These are phyloP conservation scores for Inosperma sp. DNA, from an alignment of 768 basidiomycete species.

Conservation along the genomic window DNA sequence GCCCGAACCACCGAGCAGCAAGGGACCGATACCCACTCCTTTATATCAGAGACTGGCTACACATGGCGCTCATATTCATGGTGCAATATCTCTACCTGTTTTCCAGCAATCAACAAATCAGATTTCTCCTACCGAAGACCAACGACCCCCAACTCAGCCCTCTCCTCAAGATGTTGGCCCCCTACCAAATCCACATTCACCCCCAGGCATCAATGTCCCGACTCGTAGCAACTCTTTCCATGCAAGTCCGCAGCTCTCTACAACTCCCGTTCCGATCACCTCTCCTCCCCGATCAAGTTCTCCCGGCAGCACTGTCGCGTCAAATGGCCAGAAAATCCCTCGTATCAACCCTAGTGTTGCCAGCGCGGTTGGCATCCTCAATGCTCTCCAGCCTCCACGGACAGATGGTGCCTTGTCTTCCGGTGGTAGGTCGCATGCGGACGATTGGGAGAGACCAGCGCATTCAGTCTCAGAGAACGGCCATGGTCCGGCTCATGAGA, in stretches of 20 bases:
- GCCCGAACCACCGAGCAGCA: slow-evolving; percentile 1
- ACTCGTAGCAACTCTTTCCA: slow-evolving; percentile 51
- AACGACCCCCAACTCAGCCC: background rate
- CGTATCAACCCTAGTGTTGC: slow-evolving; percentile 25
- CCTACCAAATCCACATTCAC: slow-evolving; percentile 22
- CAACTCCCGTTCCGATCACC: slow-evolving; percentile 39
- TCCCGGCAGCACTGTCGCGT: slow-evolving; percentile 36
- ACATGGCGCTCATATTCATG: slow-evolving; percentile 23
- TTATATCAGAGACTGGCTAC: slow-evolving; percentile 37
- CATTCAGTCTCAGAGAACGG: slow-evolving; percentile 29
- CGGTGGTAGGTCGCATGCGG: too few relatives aligned
- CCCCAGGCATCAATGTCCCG: slow-evolving; percentile 25
- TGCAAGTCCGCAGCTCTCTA: slow-evolving; percentile 43
- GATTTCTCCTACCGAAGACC: background rate
- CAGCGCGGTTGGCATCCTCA: slow-evolving; percentile 52
- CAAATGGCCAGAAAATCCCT: background rate
- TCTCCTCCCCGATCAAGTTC: slow-evolving; percentile 40
- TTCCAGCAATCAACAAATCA: slow-evolving; percentile 9
- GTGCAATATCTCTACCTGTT: slow-evolving; percentile 10
- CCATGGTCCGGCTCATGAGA: slow-evolving; percentile 12
- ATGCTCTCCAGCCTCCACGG: slow-evolving; percentile 54
- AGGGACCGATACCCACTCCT: slow-evolving; percentile 29
- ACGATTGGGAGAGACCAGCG: slow-evolving; percentile 36
- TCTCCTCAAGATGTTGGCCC: background rate
- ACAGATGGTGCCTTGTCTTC: slow-evolving; percentile 7